Conservation (phyloP, 2,329 filamentous ascomycete species). For the Pseudogymnoascus sp. region DNA sequence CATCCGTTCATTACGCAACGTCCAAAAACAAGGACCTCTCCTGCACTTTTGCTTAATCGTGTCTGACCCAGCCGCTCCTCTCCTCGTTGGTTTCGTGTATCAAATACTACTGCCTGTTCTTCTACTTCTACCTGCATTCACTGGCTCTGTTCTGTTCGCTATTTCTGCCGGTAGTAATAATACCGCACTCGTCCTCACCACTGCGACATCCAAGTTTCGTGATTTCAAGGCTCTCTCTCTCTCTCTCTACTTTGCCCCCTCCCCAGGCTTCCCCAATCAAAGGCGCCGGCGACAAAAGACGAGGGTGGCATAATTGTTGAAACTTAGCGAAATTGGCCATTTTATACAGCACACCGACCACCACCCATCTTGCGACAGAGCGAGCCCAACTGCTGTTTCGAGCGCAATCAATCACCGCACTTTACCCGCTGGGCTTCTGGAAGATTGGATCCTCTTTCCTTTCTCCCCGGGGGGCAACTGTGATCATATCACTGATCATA, state of each 20-base stretch:
- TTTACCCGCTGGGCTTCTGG: neutral
- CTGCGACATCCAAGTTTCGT: neutral
- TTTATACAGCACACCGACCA: slow-evolving; percentile 4
- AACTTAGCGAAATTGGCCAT: slow-evolving; percentile 8
- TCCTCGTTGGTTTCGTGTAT: neutral
- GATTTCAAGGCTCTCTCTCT: neutral
- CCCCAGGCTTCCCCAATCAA: neutral
- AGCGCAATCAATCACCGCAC: neutral
- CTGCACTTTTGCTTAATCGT: neutral
- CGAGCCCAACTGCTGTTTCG: neutral
- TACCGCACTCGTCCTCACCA: neutral
- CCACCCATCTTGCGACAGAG: neutral
- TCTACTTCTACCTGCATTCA: neutral
- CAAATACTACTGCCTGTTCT: neutral
- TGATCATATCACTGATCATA: neutral
- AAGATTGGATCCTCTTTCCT: neutral
- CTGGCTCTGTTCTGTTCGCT: neutral
- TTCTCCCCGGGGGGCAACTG: neutral
- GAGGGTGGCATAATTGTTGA: neutral
- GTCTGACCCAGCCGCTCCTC: neutral
- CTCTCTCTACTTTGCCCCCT: neutral
- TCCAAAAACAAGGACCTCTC: neutral
- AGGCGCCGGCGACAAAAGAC: neutral
- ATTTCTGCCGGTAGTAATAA: neutral
- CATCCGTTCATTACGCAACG: neutral